A percentile compares a stretch with the other conserved stretches of the same genome.
phyloP scores from a whole-genome alignment of 495 filamentous ascomycete species.

The Podospora comata region DNA sequence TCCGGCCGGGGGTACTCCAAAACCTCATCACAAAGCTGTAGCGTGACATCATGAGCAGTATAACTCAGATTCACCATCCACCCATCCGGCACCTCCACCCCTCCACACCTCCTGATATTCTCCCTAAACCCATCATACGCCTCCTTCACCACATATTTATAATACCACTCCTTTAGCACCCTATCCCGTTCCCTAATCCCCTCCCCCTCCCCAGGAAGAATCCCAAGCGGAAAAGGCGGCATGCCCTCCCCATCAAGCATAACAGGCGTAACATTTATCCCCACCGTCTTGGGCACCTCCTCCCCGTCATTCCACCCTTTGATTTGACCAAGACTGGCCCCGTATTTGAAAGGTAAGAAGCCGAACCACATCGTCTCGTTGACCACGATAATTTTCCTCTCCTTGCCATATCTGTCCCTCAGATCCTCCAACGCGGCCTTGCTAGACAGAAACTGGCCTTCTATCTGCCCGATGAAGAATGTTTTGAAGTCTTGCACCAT shows the following conservation, averaged over 20 bases:
- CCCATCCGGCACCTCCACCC: conserved; percentile 18
- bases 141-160: conserved; percentile 15
- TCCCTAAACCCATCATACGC: conserved; percentile 18
- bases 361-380: conserved; percentile 25
- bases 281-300: conserved; percentile 20
- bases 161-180: conserved; percentile 18
- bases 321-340: conserved; percentile 9
- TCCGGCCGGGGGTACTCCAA: conserved; percentile 35
- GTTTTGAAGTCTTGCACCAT: conserved; percentile 21
- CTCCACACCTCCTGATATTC: conserved; percentile 10
- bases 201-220: neutral
- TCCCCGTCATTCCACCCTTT: conserved; percentile 12
- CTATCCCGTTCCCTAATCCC: conserved; percentile 9
- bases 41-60: conserved; percentile 28
- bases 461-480: conserved; percentile 26
- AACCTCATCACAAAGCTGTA: conserved; percentile 37
- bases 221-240: conserved; percentile 22
- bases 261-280: conserved; percentile 28
- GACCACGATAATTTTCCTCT: conserved; percentile 26
- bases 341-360: conserved; percentile 22
- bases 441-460: conserved; percentile 19
- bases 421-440: conserved; percentile 18
- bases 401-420: conserved; percentile 9
- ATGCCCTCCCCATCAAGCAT: conserved; percentile 22
- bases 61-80: conserved; percentile 26